phyloP scores from a whole-genome alignment of 441 rosid genomes.

The Sinapis alba region DNA sequence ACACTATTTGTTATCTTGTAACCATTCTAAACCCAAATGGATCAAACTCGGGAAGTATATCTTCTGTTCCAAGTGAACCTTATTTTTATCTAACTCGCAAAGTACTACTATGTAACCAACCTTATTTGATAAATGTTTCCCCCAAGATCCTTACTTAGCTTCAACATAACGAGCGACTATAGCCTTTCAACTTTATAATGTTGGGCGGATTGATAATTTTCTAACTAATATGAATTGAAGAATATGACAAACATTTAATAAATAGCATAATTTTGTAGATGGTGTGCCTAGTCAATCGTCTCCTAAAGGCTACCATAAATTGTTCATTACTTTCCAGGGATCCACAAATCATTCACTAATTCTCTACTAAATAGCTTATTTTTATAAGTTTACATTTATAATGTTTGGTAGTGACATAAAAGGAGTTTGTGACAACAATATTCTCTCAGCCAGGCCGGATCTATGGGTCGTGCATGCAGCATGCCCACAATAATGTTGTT shows the following conservation, averaged over 20 bases:
- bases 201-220: not conserved
- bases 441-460: not conserved
- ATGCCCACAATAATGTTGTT: not conserved
- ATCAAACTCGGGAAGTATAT: not conserved
- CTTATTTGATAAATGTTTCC: not conserved
- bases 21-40: slow-evolving; percentile 3
- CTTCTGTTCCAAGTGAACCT: not conserved
- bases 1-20: not conserved
- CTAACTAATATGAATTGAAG: not conserved
- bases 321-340: not conserved
- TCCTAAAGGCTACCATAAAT: not conserved
- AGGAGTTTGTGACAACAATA: not conserved
- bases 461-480: not conserved
- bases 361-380: slow-evolving; percentile 14
- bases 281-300: slow-evolving; percentile 4
- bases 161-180: not conserved
- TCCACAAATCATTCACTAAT: slow-evolving; percentile 1
- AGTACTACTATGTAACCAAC: not conserved
- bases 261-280: slow-evolving; percentile 17
- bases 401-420: not conserved
- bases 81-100: not conserved
- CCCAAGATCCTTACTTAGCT: not conserved
- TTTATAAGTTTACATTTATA: slow-evolving; percentile 15
- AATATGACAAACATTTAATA: not conserved
- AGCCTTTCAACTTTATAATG: slow-evolving; percentile 1